Conservation (phyloP, 306 rosid genomes). For the Vigna trinervia region DNA sequence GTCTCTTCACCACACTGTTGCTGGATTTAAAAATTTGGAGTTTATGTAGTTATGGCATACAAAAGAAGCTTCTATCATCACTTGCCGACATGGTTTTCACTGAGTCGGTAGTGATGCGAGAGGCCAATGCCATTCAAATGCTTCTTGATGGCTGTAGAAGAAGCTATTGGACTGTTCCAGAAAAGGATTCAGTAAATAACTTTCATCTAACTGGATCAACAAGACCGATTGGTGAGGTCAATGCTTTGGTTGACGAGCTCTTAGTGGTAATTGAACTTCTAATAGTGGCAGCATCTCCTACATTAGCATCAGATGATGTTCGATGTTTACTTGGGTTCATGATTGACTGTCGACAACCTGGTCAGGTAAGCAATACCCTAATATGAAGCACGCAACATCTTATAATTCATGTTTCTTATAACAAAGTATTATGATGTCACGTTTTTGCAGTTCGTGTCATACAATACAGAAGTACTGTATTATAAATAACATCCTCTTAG, state of each 20-base stretch:
- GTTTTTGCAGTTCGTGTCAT: neutral
- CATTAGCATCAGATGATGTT: constrained; percentile 72
- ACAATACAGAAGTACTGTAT: neutral
- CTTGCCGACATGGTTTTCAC: constrained; percentile 99
- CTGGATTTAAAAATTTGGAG: constrained; percentile 95
- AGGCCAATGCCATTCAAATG: constrained; percentile 97
- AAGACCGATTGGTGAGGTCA: constrained; percentile 90
- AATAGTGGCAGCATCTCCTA: constrained; percentile 82
- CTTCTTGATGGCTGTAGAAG: constrained; percentile 97
- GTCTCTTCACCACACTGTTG: constrained; percentile 81
- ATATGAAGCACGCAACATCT: constrained; percentile 24
- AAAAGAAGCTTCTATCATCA: constrained; percentile 96
- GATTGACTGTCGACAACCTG: constrained; percentile 94
- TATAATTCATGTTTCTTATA: constrained; percentile 26
- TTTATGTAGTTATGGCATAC: constrained; percentile 94
- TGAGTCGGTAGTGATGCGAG: constrained; percentile 86
- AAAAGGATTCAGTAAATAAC: constrained; percentile 84
- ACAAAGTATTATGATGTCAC: neutral
- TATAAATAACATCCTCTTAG: neutral
- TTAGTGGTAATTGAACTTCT: constrained; percentile 92
- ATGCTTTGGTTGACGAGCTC: constrained; percentile 98
- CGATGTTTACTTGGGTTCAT: constrained; percentile 88
- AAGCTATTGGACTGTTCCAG: constrained; percentile 91
- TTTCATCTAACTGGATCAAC: constrained; percentile 68
- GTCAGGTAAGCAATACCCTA: constrained; percentile 65